Conservation (phyloP, 176 grass and related monocot genomes). For the Dendrocalamus sinicus region DNA sequence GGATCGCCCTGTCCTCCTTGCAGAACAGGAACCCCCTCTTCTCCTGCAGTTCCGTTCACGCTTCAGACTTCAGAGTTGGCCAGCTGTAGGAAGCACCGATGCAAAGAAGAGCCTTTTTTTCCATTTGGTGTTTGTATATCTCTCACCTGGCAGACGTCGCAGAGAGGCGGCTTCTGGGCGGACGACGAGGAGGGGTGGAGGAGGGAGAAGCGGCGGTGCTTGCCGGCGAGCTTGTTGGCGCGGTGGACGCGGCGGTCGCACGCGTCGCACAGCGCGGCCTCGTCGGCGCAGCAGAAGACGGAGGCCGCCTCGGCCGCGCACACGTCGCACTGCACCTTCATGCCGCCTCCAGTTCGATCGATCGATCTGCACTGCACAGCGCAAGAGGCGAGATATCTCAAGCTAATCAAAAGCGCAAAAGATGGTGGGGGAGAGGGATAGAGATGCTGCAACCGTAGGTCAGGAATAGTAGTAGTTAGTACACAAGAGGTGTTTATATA, state of each 20-base stretch:
- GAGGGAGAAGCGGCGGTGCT: conserved; percentile 73
- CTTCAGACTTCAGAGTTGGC: neutral
- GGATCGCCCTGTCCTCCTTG: conserved; percentile 89
- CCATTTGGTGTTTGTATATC: neutral
- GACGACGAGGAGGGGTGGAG: conserved; percentile 48
- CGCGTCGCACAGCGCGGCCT: conserved; percentile 77
- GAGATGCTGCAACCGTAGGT: conserved; percentile 5
- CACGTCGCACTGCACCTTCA: conserved; percentile 94
- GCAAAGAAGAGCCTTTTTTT: neutral
- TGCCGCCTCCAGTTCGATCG: neutral
- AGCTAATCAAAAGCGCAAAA: neutral
- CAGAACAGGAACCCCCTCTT: conserved; percentile 86
- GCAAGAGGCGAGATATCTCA: neutral
- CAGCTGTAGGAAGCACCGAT: neutral
- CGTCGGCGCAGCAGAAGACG: conserved; percentile 89
- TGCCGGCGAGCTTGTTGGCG: conserved; percentile 79
- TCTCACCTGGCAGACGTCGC: conserved; percentile 87
- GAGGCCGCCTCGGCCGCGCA: conserved; percentile 67
- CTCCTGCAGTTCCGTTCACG: conserved; percentile 52
- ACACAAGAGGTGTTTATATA: conserved; percentile 47
- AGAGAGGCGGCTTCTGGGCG: conserved; percentile 51
- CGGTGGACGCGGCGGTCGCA: conserved; percentile 73
- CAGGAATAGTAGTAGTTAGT: conserved; percentile 1
- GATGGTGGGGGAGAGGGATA: neutral
- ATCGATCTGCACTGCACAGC: neutral